phyloP scores from a whole-genome alignment of 2,329 filamentous ascomycete species.

The Didymella pomorum region DNA sequence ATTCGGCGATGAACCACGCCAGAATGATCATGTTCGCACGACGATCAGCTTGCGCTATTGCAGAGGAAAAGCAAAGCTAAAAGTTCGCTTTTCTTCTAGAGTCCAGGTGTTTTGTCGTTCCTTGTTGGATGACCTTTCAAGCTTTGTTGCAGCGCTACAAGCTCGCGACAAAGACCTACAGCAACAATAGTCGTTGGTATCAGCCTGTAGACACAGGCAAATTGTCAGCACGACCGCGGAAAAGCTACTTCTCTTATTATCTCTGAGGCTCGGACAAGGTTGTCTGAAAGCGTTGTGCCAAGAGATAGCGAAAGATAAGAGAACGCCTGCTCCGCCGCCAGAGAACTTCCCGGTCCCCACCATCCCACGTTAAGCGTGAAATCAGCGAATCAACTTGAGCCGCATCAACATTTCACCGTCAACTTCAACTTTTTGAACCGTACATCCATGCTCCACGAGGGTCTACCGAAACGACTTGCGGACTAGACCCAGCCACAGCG shows the following conservation, averaged over 20 bases:
- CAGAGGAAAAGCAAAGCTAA: background rate
- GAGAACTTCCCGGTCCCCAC: slow-evolving; percentile 38
- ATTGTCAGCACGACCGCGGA: slow-evolving; percentile 45
- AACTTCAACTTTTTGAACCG: slow-evolving; percentile 12
- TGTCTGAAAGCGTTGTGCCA: slow-evolving; percentile 23
- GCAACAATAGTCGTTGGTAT: slow-evolving; percentile 15
- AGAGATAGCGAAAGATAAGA: slow-evolving; percentile 47
- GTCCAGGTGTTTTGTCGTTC: too few relatives aligned
- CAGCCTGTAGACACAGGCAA: slow-evolving; percentile 29
- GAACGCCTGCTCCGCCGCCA: slow-evolving; percentile 36
- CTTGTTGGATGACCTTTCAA: background rate
- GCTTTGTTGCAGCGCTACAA: background rate
- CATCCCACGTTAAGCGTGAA: slow-evolving; percentile 38
- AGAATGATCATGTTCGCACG: slow-evolving; percentile 6
- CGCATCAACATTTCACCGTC: slow-evolving; percentile 31
- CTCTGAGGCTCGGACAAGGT: slow-evolving; percentile 42
- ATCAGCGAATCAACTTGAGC: slow-evolving; percentile 24
- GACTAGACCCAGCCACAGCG: slow-evolving; percentile 27
- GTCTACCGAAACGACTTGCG: slow-evolving; percentile 11
- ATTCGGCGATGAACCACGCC: background rate
- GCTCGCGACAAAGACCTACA: background rate
- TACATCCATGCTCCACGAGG: slow-evolving; percentile 18
- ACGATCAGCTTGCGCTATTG: slow-evolving; percentile 9
- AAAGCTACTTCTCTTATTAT: slow-evolving; percentile 41
- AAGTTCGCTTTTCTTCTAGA: background rate